Evolutionary conservation across 1,284 basidiomycete species (phyloP).

Genomic region (Fomitopsis palustris): DNA sequence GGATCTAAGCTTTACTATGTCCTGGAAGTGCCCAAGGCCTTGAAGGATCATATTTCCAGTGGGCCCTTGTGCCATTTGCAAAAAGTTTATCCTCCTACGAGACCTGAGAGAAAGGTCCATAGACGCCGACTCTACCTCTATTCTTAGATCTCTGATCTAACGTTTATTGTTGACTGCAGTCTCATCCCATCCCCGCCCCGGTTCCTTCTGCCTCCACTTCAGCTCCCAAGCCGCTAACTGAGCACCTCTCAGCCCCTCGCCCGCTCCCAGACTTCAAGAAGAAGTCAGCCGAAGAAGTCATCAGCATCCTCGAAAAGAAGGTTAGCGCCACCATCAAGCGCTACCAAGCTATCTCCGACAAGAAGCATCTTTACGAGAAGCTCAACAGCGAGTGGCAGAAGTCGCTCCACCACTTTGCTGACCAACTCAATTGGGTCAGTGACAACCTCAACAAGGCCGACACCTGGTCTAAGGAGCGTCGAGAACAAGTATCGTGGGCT

Average conservation of each 20-base stretch:
- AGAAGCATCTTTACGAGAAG: not conserved
- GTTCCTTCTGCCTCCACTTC: not conserved
- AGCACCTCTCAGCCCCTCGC: not conserved
- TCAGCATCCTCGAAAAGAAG: not conserved
- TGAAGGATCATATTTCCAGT: no score
- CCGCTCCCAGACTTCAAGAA: not conserved
- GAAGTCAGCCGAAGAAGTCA: not conserved
- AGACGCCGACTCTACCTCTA: not conserved
- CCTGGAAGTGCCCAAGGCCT: no score
- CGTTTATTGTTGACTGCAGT: not conserved
- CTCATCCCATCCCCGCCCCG: not conserved
- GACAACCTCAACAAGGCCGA: not conserved
- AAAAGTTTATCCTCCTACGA: not conserved
- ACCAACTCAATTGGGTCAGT: not conserved
- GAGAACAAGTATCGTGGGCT: not conserved
- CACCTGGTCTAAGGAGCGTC: not conserved
- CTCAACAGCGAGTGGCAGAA: not conserved
- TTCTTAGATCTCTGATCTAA: not conserved
- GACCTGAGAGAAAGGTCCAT: not conserved
- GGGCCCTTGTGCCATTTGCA: no score
- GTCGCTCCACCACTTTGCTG: not conserved
- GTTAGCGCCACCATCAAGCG: not conserved
- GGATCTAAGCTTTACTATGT: no score
- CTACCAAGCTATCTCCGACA: not conserved
- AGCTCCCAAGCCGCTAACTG: not conserved